Base-by-base conservation (phyloP, 1,284 basidiomycete genomes). In the Athelia psychrophila region DNA sequence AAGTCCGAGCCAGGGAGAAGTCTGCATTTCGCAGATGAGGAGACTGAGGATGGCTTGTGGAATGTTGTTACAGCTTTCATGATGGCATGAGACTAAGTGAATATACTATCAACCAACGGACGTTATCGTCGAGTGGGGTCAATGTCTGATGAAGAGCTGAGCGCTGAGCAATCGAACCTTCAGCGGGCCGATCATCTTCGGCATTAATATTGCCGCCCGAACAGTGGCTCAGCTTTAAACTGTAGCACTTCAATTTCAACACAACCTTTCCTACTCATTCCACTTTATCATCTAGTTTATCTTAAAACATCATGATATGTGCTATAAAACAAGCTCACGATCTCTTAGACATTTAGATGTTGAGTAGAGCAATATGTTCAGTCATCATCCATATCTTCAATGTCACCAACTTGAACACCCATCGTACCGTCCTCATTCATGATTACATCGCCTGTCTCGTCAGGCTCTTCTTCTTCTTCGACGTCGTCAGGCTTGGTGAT, bases 31-130 rank as follows among this genome's bases (percentile, higher is more conserved):
- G 83, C 59, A 32, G 86, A 88, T 51, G 71, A 72, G 12, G 81
- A 57, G 35, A 87, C 81, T 0, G 86, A 84, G 0, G 87, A 84
- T 2, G 85, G 75, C 0, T 73, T 73, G 61, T 86, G 82, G 60
- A 88, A 87, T 9, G 86, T 88, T 15, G 82, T 76, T 27, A 88
- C 75, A 54, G 88, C 70, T 66, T 83, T 87, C 87, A 89, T 88
- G 13, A 30, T 30, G 5, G 48, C 27, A 30, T 30, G 13, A 30
- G 27, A 30, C 27, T 30, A 5, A 6, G 51, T 33, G n/a, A 24
- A 23, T 16, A 9, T 23, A 12, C 16, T 9, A 8, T 9, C 19
- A 45, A 19, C 27, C 27, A 46, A 44, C 20, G 27, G 46, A 50
- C 47, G 27, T 30, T 30, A 13, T 6, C 27, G 27, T 30, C 13